These are phyloP conservation scores for Clavulina sp. DNA, from an alignment of 768 basidiomycete species.

Conservation along the genomic window DNA sequence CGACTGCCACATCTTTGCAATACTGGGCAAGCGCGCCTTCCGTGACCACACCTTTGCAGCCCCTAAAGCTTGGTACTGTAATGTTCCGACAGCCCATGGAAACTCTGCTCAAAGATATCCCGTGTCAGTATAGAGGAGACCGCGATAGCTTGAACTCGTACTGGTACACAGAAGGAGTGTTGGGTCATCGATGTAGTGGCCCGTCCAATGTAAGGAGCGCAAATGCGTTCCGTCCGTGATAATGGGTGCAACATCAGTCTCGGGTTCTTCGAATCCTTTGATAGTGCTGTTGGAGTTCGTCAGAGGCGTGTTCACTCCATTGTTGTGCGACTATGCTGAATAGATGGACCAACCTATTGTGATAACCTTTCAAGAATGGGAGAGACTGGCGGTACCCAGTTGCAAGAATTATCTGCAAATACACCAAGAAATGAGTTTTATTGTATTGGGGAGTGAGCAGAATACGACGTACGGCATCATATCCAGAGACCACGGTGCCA, in stretches of 20 bases:
- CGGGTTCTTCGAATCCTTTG: neutral
- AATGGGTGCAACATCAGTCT: conserved; percentile 1
- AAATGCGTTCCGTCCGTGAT: conserved; percentile 12
- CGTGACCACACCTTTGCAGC: neutral
- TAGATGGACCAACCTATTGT: neutral
- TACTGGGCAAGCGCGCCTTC: neutral
- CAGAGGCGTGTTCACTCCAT: neutral
- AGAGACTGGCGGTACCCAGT: conserved; percentile 55
- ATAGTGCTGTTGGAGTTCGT: neutral
- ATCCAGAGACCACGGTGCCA: neutral
- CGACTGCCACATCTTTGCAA: neutral
- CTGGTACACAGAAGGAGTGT: conserved; percentile 11
- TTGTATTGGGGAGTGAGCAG: neutral
- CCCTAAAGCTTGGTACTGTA: neutral
- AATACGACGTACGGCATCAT: neutral
- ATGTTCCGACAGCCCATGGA: neutral
- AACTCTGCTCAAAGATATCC: neutral
- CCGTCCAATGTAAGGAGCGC: conserved; percentile 14
- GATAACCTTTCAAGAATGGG: conserved; percentile 33
- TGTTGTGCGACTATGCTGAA: neutral
- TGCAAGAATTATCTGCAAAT: conserved; percentile 49
- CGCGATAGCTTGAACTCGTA: neutral
- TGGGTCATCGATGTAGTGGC: conserved; percentile 16
- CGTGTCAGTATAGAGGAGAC: neutral
- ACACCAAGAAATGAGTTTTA: neutral